These are phyloP conservation scores for Schizopora paradoxa DNA, from an alignment of 1,284 basidiomycete species.

Conservation along the genomic window DNA sequence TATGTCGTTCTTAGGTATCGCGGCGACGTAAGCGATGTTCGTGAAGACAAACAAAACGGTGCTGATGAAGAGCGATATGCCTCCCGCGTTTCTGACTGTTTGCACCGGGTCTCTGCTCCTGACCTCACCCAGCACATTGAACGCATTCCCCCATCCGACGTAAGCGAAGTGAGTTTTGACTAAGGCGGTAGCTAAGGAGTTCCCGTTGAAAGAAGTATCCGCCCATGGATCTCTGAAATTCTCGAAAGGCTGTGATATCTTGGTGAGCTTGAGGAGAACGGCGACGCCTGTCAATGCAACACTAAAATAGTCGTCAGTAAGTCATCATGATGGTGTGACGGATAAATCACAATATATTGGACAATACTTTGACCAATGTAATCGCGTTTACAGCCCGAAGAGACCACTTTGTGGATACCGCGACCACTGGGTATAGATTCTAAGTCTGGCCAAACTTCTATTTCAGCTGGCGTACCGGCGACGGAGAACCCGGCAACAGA, in stretches of 20 bases:
- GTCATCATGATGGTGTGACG: background rate
- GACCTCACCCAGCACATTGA: slow-evolving; percentile 43
- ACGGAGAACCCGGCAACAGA: slow-evolving; percentile 23
- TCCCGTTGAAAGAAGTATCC: slow-evolving; percentile 37
- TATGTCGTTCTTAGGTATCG: slow-evolving; percentile 41
- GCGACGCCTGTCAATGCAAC: slow-evolving; percentile 42
- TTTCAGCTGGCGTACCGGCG: slow-evolving; percentile 17
- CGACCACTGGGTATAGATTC: slow-evolving; percentile 20
- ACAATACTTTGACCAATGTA: slow-evolving; percentile 26
- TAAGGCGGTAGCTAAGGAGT: slow-evolving; percentile 40
- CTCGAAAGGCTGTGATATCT: slow-evolving; percentile 38
- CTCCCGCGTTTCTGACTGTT: slow-evolving; percentile 40
- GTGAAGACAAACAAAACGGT: slow-evolving; percentile 42
- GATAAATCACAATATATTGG: slow-evolving; percentile 24
- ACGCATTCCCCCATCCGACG: slow-evolving; percentile 39
- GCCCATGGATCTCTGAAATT: slow-evolving; percentile 47
- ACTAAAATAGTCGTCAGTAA: slow-evolving; percentile 27
- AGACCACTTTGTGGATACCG: slow-evolving; percentile 29
- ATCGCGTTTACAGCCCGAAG: slow-evolving; percentile 26
- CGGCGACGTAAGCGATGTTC: slow-evolving; percentile 38
- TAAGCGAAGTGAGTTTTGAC: slow-evolving; percentile 44
- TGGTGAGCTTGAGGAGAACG: slow-evolving; percentile 42
- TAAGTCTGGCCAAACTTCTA: background rate
- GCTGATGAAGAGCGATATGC: slow-evolving; percentile 37
- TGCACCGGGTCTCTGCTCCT: slow-evolving; percentile 32